Evolutionary conservation across 176 grass and related monocot genomes (phyloP).

Genomic region (Stipa capillata): DNA sequence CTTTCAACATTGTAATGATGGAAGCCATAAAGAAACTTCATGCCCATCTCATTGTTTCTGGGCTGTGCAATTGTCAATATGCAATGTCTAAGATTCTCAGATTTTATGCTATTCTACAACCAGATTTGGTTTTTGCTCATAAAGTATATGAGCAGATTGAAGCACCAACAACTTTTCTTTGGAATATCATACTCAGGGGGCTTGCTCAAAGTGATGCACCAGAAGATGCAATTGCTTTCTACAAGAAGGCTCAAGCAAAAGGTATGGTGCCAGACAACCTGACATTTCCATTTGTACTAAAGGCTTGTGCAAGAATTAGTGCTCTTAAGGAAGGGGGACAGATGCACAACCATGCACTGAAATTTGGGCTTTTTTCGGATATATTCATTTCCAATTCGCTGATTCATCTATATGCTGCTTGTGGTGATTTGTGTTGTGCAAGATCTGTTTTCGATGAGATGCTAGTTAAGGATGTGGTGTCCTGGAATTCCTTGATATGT

Average conservation of each 20-base stretch:
- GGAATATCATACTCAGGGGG: slow-evolving; percentile 41
- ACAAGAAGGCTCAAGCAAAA: slow-evolving; percentile 26
- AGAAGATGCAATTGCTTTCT: slow-evolving; percentile 35
- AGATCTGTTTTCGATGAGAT: slow-evolving; percentile 42
- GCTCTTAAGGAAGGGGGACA: slow-evolving; percentile 19
- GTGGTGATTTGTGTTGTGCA: slow-evolving; percentile 27
- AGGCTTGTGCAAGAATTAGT: slow-evolving; percentile 27
- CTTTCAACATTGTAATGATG: slow-evolving; percentile 19
- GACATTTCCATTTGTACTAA: slow-evolving; percentile 40
- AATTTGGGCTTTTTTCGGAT: slow-evolving; percentile 29
- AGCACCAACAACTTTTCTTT: slow-evolving; percentile 34
- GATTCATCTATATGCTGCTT: slow-evolving; percentile 32
- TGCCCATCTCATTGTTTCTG: slow-evolving; percentile 33
- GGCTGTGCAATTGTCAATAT: slow-evolving; percentile 26
- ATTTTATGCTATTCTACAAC: slow-evolving; percentile 33
- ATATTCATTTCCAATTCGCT: slow-evolving; percentile 43
- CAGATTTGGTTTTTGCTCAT: slow-evolving; percentile 27
- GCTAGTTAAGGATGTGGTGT: slow-evolving; percentile 38
- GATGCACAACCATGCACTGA: slow-evolving; percentile 35
- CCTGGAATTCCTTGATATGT: slow-evolving; percentile 50
- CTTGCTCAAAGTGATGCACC: slow-evolving; percentile 39
- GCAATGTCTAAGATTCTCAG: slow-evolving; percentile 38
- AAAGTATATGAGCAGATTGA: slow-evolving; percentile 40
- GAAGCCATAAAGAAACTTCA: slow-evolving; percentile 47
- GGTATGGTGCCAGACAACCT: slow-evolving; percentile 35